These are phyloP conservation scores for Penicillium sclerotiorum DNA, from an alignment of 2,329 filamentous ascomycete species.

Conservation along the genomic window DNA sequence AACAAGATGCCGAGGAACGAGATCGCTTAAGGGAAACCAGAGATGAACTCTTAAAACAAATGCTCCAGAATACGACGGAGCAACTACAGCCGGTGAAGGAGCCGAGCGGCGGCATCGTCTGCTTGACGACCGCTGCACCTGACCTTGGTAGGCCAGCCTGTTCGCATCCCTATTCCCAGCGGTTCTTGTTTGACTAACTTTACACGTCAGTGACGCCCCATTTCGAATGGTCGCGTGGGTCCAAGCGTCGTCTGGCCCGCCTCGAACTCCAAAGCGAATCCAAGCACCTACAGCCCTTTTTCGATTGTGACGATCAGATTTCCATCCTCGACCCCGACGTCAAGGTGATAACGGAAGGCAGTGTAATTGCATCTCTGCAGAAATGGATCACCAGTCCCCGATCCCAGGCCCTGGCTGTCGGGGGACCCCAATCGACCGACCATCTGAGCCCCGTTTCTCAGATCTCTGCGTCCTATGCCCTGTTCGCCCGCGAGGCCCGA, in stretches of 20 bases:
- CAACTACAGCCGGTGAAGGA: constrained; percentile 28
- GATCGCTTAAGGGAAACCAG: constrained; percentile 27
- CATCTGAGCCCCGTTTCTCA: constrained; percentile 32
- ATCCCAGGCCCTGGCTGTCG: constrained; percentile 38
- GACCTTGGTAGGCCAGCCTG: constrained; percentile 33
- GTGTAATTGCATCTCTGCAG: constrained; percentile 32
- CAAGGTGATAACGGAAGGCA: constrained; percentile 30
- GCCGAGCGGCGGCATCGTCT: constrained; percentile 33
- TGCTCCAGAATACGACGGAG: constrained; percentile 27
- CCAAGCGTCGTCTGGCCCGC: constrained; percentile 38
- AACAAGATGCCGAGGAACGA: constrained; percentile 35
- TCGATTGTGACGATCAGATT: constrained; percentile 39
- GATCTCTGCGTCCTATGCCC: constrained; percentile 39
- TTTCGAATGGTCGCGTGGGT: constrained; percentile 33
- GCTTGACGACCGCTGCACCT: constrained; percentile 35
- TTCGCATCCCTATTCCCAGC: neutral
- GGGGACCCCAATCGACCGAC: constrained; percentile 29
- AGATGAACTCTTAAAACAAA: constrained; percentile 29
- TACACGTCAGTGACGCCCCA: constrained; percentile 26
- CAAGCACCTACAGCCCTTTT: constrained; percentile 39
- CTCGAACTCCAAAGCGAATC: constrained; percentile 38
- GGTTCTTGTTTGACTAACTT: constrained; percentile 21
- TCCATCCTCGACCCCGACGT: constrained; percentile 31
- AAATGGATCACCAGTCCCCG: constrained; percentile 38
- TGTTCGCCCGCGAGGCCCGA: constrained; percentile 31